Evolutionary conservation across 495 filamentous ascomycete genomes (phyloP), one percentile per base, ranked within the genome.

Genomic region (Lasiosphaeriaceae sp.): DNA sequence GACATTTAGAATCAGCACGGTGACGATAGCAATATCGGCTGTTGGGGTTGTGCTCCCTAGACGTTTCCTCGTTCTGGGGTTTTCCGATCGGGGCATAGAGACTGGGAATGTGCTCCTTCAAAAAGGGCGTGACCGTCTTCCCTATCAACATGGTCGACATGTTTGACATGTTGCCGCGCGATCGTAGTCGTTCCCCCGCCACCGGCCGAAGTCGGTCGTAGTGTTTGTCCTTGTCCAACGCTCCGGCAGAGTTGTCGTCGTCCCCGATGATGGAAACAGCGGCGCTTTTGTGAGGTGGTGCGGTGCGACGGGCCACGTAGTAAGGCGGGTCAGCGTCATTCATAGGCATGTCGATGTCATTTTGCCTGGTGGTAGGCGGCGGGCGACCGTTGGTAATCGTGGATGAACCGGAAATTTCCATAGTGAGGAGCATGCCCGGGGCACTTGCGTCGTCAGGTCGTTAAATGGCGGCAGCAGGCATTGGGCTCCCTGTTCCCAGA

Each of bases 11-110:
- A 66, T 97, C 95, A 20, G 94, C 95, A 45, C 89, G 82, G 69
- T 99, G 94, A 29, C 94, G 85, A 71, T 99, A 97, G 71, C 94
- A 99, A 74, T 90, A 97, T 69, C 88, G 91, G 47, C 90, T 94
- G 67, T 94, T 96, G 4, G 80, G 77, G 50, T 85, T 74, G 59
- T 80, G 79, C 39, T 66, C 73, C 56, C 66, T 68, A 29, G 68
- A 61, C 31, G 63, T 72, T 58, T 70, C 76, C 5, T 71, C 66
- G 34, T 72, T 70, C 31, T 72, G 66, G 2, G 70, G 43, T 61
- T 76, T 69, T 58, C 85, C 82, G 50, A 86, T 71, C 2, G 87
- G 87, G 2, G 88, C 88, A 70, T 96, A 95, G 66, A 91, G 82
- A 41, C 82, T 81, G 1, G 91, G 92, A 7, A 96, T 92, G 61